A percentile compares a stretch with the other conserved stretches of the same genome.
Evolutionary conservation across 306 rosid species (phyloP).

Genomic region (Sicyos baderoa): DNA sequence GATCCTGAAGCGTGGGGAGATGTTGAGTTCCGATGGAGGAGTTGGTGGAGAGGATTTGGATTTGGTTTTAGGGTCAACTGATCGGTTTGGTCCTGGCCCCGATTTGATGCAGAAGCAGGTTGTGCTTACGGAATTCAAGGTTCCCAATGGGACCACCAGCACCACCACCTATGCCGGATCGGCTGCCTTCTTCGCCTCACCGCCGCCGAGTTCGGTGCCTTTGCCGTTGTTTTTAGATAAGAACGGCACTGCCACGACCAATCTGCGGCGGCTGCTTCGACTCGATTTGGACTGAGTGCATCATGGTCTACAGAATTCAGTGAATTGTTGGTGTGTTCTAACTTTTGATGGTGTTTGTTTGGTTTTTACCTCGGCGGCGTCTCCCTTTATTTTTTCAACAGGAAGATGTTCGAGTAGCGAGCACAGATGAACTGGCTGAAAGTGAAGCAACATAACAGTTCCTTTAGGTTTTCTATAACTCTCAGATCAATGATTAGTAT

Average conservation of each 20-base stretch:
- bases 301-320: too few species aligned
- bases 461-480: neutral
- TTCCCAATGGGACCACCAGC: slow-evolving; percentile 27
- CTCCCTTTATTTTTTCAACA: slow-evolving; percentile 79
- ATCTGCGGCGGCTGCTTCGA: slow-evolving; percentile 46
- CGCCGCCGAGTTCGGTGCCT: slow-evolving; percentile 73
- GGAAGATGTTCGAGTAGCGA: slow-evolving; percentile 39
- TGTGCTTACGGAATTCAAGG: slow-evolving; percentile 39
- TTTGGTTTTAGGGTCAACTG: slow-evolving; percentile 48
- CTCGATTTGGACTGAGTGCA: slow-evolving; percentile 46
- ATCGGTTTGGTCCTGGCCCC: slow-evolving; percentile 66
- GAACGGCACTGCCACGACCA: slow-evolving; percentile 44
- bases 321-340: neutral
- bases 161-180: slow-evolving; percentile 53
- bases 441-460: slow-evolving; percentile 14
- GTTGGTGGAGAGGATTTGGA: slow-evolving; percentile 12
- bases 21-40: slow-evolving; percentile 22
- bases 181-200: slow-evolving; percentile 43
- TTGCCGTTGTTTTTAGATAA: slow-evolving; percentile 47
- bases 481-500: neutral
- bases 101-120: slow-evolving; percentile 48
- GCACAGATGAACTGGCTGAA: slow-evolving; percentile 18
- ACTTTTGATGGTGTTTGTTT: slow-evolving; percentile 22
- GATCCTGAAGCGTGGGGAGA: slow-evolving; percentile 80
- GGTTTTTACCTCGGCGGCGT: slow-evolving; percentile 27